Percentiles rank a stretch among this genome's conserved stretches.
Conservation (phyloP, 2,329 filamentous ascomycete species). For the Cladosporium oxysporum region DNA sequence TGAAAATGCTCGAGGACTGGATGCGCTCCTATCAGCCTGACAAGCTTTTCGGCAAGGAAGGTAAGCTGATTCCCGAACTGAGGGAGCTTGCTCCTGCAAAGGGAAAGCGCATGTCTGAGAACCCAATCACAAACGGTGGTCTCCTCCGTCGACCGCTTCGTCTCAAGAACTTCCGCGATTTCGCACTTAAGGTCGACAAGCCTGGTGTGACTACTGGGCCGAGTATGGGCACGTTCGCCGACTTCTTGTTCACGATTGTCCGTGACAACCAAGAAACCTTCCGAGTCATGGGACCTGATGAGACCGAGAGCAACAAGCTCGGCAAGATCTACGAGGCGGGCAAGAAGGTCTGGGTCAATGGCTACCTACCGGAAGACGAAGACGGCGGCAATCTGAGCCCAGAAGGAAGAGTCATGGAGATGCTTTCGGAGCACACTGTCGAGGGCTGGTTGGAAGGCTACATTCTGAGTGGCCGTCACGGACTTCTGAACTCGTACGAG, state of each 20-base stretch:
- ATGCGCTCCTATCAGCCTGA: slow-evolving; percentile 77
- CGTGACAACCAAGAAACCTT: slow-evolving; percentile 66
- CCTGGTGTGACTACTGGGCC: slow-evolving; percentile 53
- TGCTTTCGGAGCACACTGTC: slow-evolving; percentile 77
- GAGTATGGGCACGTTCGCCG: slow-evolving; percentile 71
- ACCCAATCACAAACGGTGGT: slow-evolving; percentile 74
- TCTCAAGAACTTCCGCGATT: slow-evolving; percentile 70
- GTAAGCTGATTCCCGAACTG: slow-evolving; percentile 64
- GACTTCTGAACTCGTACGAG: slow-evolving; percentile 78
- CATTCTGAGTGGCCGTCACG: slow-evolving; percentile 71
- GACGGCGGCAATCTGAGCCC: slow-evolving; percentile 73
- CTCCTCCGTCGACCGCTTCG: slow-evolving; percentile 65
- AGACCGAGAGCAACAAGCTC: slow-evolving; percentile 81
- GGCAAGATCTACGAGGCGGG: slow-evolving; percentile 69
- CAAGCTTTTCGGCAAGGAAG: slow-evolving; percentile 65
- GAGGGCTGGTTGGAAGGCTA: slow-evolving; percentile 84
- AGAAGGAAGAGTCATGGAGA: slow-evolving; percentile 76
- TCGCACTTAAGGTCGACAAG: slow-evolving; percentile 63
- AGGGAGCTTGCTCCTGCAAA: slow-evolving; percentile 66
- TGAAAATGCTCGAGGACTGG: slow-evolving; percentile 72
- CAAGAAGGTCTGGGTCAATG: slow-evolving; percentile 79
- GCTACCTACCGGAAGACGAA: slow-evolving; percentile 73
- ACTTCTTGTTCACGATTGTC: slow-evolving; percentile 68
- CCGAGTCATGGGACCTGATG: slow-evolving; percentile 76
- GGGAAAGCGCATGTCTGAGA: slow-evolving; percentile 72